phyloP scores from a whole-genome alignment of 208 protist species.

The Endotrypanum monterogeii region DNA sequence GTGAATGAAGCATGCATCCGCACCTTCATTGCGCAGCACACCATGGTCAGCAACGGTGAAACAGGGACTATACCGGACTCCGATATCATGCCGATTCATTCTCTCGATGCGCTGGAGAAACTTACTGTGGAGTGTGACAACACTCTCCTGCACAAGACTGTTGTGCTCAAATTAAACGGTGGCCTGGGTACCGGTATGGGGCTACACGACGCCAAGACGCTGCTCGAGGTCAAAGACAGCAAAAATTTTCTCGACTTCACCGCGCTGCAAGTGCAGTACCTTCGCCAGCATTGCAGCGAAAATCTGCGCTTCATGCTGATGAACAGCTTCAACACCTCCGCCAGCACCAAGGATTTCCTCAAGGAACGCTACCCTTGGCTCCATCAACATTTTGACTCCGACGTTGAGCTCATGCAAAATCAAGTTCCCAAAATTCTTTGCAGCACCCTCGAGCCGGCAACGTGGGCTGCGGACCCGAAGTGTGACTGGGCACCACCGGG shows the following conservation, averaged over 20 bases:
- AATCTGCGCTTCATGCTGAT: conserved; percentile 98
- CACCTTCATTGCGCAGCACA: conserved; percentile 66
- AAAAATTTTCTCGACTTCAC: conserved; percentile 98
- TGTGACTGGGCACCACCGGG: conserved; percentile 98
- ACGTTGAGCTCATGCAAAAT: conserved; percentile 86
- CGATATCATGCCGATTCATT: conserved; percentile 44
- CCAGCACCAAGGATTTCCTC: conserved; percentile 86
- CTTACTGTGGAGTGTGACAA: conserved; percentile 30
- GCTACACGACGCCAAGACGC: conserved; percentile 81
- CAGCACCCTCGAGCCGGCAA: conserved; percentile 60
- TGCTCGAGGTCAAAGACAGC: conserved; percentile 91
- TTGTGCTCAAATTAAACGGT: conserved; percentile 98
- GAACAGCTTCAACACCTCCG: conserved; percentile 98
- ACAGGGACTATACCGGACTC: conserved; percentile 64
- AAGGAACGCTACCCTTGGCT: conserved; percentile 53
- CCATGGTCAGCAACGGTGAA: conserved; percentile 41
- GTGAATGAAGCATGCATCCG: conserved; percentile 67
- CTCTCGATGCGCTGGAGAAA: conserved; percentile 42
- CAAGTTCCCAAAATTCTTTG: conserved; percentile 84
- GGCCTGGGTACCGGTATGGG: conserved; percentile 95
- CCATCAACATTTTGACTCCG: conserved; percentile 48
- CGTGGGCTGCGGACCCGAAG: conserved; percentile 44
- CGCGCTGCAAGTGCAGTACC: conserved; percentile 91
- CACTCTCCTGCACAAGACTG: conserved; percentile 76
- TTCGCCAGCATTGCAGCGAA: conserved; percentile 87